A percentile compares a stretch with the other conserved stretches of the same genome.
Evolutionary conservation across 1,139 yeast genomes (phyloP).

Genomic region (Nematodospora anomalae): DNA sequence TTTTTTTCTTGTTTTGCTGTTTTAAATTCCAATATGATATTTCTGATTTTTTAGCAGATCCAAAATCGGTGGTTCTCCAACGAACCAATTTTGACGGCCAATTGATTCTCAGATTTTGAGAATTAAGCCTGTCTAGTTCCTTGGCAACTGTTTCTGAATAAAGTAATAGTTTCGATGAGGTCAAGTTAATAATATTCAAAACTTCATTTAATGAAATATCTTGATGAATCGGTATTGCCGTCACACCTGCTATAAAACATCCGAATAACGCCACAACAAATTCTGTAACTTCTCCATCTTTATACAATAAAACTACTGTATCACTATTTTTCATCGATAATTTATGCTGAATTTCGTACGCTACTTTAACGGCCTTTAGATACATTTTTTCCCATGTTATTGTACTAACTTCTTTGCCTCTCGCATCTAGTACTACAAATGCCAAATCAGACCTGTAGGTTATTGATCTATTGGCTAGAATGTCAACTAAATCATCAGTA

Average conservation of each 20-base stretch:
- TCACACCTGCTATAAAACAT: constrained; percentile 89
- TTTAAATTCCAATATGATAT: constrained; percentile 28
- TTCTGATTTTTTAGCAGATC: constrained; percentile 55
- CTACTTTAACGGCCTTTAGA: constrained; percentile 80
- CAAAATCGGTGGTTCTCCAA: constrained; percentile 90
- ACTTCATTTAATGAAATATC: constrained; percentile 68
- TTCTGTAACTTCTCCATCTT: constrained; percentile 81
- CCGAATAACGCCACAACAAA: constrained; percentile 86
- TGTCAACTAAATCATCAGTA: constrained; percentile 62
- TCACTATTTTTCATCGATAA: constrained; percentile 72
- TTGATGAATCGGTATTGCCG: constrained; percentile 89
- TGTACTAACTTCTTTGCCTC: constrained; percentile 74
- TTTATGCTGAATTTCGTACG: constrained; percentile 80
- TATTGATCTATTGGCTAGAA: constrained; percentile 70
- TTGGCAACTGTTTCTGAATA: constrained; percentile 79
- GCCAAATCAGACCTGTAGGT: constrained; percentile 70
- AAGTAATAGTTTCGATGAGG: constrained; percentile 76
- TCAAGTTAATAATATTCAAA: constrained; percentile 65
- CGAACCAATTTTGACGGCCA: constrained; percentile 54
- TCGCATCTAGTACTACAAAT: constrained; percentile 66
- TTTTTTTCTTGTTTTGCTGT: constrained; percentile 25
- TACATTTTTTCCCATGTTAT: constrained; percentile 92
- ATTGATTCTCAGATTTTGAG: constrained; percentile 33
- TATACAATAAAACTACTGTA: constrained; percentile 80
- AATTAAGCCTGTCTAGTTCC: constrained; percentile 59